Evolutionary conservation across 257 asterid species (phyloP).

Genomic region (Craterostigma plantagineum): DNA sequence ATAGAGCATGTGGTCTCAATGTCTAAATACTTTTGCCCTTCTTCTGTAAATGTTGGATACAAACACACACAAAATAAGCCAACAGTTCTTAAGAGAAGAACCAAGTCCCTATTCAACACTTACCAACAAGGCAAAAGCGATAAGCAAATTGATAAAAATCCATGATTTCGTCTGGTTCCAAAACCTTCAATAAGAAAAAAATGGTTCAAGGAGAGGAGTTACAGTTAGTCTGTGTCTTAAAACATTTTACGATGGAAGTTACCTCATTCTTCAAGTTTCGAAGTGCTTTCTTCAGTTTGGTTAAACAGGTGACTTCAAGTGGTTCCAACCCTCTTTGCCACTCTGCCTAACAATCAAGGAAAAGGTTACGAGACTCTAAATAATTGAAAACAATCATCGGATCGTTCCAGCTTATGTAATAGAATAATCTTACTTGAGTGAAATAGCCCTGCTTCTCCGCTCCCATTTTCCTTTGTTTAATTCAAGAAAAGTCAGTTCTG

Average conservation of each 20-base stretch:
- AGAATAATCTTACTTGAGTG: too few relatives aligned
- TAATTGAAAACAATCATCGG: too few relatives aligned
- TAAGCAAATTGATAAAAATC: slow-evolving; percentile 52
- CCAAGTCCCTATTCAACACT: background rate
- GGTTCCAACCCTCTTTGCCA: slow-evolving; percentile 81
- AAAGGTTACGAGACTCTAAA: background rate
- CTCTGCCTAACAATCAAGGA: slow-evolving; percentile 40
- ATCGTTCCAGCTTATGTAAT: too few relatives aligned
- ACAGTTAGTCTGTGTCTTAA: slow-evolving; percentile 7
- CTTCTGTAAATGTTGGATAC: slow-evolving; percentile 26
- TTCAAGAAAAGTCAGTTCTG: too few relatives aligned
- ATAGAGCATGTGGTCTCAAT: slow-evolving; percentile 58
- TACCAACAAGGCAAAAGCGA: slow-evolving; percentile 63
- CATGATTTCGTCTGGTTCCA: slow-evolving; percentile 38
- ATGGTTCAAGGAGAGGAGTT: slow-evolving; percentile 5
- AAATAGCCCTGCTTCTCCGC: too few relatives aligned
- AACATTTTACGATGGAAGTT: slow-evolving; percentile 3
- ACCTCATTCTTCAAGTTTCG: slow-evolving; percentile 81
- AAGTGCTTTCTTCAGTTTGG: slow-evolving; percentile 61
- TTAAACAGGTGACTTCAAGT: slow-evolving; percentile 42
- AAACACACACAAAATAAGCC: background rate
- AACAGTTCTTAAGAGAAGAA: slow-evolving; percentile 3
- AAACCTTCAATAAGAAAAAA: slow-evolving; percentile 13
- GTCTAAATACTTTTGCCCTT: slow-evolving; percentile 77
- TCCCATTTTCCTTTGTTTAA: too few relatives aligned